These are phyloP conservation scores for Mucor piriformis DNA, from an alignment of 371 early-diverging fungal genomes.

Conservation along the genomic window DNA sequence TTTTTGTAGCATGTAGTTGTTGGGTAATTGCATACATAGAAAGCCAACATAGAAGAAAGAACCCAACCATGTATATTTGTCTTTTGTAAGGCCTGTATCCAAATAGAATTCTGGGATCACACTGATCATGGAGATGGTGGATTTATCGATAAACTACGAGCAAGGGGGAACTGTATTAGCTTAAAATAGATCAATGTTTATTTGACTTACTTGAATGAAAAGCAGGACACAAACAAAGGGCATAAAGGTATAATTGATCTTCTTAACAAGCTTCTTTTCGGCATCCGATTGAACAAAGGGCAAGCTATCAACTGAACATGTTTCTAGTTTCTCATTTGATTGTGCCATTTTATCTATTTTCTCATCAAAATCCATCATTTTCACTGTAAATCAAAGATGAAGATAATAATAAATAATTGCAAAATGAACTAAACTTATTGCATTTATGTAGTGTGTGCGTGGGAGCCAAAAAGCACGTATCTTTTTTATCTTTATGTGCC, in stretches of 20 bases:
- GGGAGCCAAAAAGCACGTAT: too few species aligned
- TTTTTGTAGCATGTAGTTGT: conserved; percentile 26
- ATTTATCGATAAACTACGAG: conserved; percentile 4
- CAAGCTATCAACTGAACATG: too few species aligned
- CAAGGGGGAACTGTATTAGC: background rate
- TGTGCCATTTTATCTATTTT: too few species aligned
- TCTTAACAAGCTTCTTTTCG: conserved; percentile 8
- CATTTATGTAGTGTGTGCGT: too few species aligned
- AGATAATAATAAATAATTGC: too few species aligned
- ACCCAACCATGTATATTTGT: conserved; percentile 35
- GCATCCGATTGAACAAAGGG: conserved; percentile 5
- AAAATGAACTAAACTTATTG: too few species aligned
- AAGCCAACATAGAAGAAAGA: conserved; percentile 29
- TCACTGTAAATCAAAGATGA: too few species aligned
- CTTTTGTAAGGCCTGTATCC: conserved; percentile 28
- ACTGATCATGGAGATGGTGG: conserved; percentile 28
- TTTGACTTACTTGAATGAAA: conserved; percentile 18
- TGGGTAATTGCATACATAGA: conserved; percentile 28
- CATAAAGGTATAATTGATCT: conserved; percentile 15
- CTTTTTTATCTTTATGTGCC: too few species aligned
- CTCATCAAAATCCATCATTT: too few species aligned
- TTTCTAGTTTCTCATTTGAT: too few species aligned
- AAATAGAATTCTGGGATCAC: conserved; percentile 30
- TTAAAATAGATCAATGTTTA: background rate
- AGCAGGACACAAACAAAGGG: conserved; percentile 12